Evolutionary conservation across 345 rosid species (phyloP), one percentile per base, ranked within the genome.

Genomic region (Populus pruinosa): DNA sequence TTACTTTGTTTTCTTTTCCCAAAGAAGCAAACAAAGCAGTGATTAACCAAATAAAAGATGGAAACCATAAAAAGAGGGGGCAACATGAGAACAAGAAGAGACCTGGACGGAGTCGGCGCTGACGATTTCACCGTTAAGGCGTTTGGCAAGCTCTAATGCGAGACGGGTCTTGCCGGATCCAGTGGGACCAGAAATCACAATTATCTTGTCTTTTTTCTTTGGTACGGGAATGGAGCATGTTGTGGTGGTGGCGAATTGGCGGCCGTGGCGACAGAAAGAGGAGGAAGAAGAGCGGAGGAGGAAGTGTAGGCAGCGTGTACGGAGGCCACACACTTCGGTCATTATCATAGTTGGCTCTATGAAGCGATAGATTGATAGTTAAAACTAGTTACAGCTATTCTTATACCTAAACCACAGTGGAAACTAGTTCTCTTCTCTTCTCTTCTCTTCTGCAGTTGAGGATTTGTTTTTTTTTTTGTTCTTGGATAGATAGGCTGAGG

Each of bases 71-170:
- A 14, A 76, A 38, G n/a, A 36, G 25, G 71, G 20, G 33, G 2
- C 39, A 72, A 1, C 14, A 72, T 35, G 36, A 9, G 17, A 25
- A 2, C 5, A 10, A 20, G 29, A 12, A 31, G 17, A 25, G 55
- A 93, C 98, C 98, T 93, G 98, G 74, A 95, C 97, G 59, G 99
- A 95, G 86, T 95, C 98, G 47, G 98, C 99, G 84, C 98, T 95
- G 83, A 93, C 87, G 86, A 95, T 95, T 90, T 95, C 96, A 17
- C 98, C 99, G 75, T 89, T 88, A 74, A 95, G 93, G 31, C 89
- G 92, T 90, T 82, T 93, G 16, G 99, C 98, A 20, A 93, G 98
- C 87, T 91, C 99, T 69, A 95, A 12, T 4, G 99, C 96, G 29
- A 93, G 97, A 27, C 88, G 88, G 83, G 88, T 85, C 89, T 95